Evolutionary conservation across 2,329 filamentous ascomycete species (phyloP).

Genomic region (Neonectria sp.): DNA sequence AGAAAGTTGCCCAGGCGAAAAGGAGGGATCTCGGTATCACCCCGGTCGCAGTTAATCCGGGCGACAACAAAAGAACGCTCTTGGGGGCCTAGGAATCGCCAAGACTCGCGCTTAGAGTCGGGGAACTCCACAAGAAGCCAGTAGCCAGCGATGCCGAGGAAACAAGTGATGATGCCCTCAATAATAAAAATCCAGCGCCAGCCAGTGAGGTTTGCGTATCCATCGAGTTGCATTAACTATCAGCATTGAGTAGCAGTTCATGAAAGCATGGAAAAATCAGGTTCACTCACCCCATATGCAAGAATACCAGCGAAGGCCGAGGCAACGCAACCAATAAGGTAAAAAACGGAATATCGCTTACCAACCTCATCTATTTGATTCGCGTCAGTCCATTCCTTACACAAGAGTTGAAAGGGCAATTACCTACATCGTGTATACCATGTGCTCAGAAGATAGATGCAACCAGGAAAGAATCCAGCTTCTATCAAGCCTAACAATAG

Average conservation of each 20-base stretch:
- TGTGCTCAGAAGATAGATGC: constrained; percentile 80
- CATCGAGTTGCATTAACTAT: constrained; percentile 59
- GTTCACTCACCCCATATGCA: constrained; percentile 72
- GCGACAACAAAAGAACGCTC: constrained; percentile 68
- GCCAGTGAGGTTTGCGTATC: constrained; percentile 67
- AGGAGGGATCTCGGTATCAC: constrained; percentile 30
- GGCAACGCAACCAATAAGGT: constrained; percentile 77
- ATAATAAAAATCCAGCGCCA: constrained; percentile 80
- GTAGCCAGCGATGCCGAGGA: constrained; percentile 65
- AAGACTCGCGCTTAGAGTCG: constrained; percentile 66
- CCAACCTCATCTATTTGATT: constrained; percentile 72
- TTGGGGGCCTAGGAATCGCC: constrained; percentile 66
- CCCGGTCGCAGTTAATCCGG: constrained; percentile 71
- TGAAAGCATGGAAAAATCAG: constrained; percentile 9
- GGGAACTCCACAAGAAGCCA: constrained; percentile 76
- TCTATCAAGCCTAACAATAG: constrained; percentile 76
- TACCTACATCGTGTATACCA: constrained; percentile 78
- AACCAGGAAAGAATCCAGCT: constrained; percentile 79
- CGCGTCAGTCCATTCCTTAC: neutral
- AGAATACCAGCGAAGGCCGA: constrained; percentile 78
- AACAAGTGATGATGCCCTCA: constrained; percentile 68
- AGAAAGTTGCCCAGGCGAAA: no score
- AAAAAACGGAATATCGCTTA: constrained; percentile 78
- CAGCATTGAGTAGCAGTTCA: constrained; percentile 54
- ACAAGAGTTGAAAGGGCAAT: neutral